Base-by-base conservation (phyloP, 306 rosid species). In the Lathyrus aphaca region DNA sequence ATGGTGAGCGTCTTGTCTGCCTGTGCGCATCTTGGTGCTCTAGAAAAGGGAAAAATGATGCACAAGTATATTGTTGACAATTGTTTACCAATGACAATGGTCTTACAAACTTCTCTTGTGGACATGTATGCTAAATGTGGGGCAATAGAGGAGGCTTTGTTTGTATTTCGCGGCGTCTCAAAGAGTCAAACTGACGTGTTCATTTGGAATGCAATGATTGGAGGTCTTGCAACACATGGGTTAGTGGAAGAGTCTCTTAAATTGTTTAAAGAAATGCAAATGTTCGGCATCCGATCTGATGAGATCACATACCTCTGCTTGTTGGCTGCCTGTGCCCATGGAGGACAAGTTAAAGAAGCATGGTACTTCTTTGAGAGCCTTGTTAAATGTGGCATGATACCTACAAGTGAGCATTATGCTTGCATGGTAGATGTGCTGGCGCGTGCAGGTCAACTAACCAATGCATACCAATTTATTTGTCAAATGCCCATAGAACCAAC, bases 71-170 rank as follows among this genome's bases (percentile, higher is more conserved):
- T 84, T 59, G 63, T 71, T 16, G 86, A 88, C 69, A 75, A 81
- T 44, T 61, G 73, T 75, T 76, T 88, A 76, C 89, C 83, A 13
- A 18, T 78, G 23, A 88, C 88, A 21, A n/a, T 88, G 75, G 84
- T 74, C 55, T 76, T 88, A 79, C 89, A 45, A 21, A 91, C 97
- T 37, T 88, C 97, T 49, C 83, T 91, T 4, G 89, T 91, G 67
- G 95, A 91, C 79, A 91, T 88, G 97, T 88, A 91, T 79, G 88
- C 92, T 60, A 91, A 91, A 78, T 91, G 95, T 66, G 95, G 95
- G 63, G 95, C 89, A 11, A 72, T 88, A 76, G 71, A 82, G 23
- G 97, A 91, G 66, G 95, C 97, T 70, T 69, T 88, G 65, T 14
- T 51, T 27, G 85, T 83, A 14, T 91, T 90, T 58, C 79, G 9